phyloP scores from a whole-genome alignment of 768 basidiomycete species.

The Lactarius vividus region DNA sequence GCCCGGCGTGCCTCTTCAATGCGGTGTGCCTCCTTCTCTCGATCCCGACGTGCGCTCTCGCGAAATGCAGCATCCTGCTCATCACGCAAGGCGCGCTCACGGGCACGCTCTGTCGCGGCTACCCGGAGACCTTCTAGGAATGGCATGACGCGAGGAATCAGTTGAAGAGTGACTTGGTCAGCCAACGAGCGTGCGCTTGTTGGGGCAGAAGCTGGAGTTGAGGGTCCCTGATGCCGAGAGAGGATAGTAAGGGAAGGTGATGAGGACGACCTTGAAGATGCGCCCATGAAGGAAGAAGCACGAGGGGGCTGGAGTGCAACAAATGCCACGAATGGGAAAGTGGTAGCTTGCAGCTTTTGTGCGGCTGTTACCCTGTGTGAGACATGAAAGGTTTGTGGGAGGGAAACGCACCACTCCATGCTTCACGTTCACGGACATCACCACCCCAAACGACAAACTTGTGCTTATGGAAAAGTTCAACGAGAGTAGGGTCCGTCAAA shows the following conservation, averaged over 20 bases:
- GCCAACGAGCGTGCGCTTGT: conserved; percentile 65
- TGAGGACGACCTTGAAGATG: conserved; percentile 31
- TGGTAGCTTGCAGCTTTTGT: conserved; percentile 80
- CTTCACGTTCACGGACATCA: conserved; percentile 78
- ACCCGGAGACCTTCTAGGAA: conserved; percentile 64
- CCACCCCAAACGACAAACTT: conserved; percentile 89
- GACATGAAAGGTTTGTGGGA: neutral
- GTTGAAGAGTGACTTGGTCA: conserved; percentile 62
- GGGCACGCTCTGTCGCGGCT: conserved; percentile 47
- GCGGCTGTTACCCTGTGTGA: conserved; percentile 41
- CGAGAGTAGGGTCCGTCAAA: conserved; percentile 68
- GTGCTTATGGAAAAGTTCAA: conserved; percentile 67
- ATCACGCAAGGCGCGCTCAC: conserved; percentile 59
- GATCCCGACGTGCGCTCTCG: conserved; percentile 62
- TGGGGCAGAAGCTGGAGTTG: conserved; percentile 46
- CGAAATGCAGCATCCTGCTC: conserved; percentile 81
- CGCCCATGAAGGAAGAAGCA: conserved; percentile 36
- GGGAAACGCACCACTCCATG: conserved; percentile 60
- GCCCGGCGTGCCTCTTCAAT: conserved; percentile 31
- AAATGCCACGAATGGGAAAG: conserved; percentile 92
- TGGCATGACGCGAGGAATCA: conserved; percentile 78
- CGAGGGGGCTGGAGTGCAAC: conserved; percentile 79
- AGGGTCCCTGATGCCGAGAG: conserved; percentile 76
- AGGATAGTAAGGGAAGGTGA: conserved; percentile 68
- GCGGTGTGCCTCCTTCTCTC: conserved; percentile 39